These are phyloP conservation scores for Jamesozyma lodderae DNA, from an alignment of 805 yeast species.

Conservation along the genomic window DNA sequence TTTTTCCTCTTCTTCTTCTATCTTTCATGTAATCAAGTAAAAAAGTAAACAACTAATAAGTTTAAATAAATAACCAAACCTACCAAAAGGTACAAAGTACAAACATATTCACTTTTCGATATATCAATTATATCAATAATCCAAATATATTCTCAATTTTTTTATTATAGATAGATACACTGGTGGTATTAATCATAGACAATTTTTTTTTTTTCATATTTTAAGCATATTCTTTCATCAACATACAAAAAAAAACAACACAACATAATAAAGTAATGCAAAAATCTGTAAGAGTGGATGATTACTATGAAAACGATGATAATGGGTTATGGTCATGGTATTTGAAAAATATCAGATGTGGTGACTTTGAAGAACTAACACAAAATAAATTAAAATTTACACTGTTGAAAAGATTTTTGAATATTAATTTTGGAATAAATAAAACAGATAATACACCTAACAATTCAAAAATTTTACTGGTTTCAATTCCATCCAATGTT, in stretches of 20 bases:
- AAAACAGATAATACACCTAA: slow-evolving; percentile 3
- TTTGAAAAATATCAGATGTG: slow-evolving; percentile 28
- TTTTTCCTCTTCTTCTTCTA: too few relatives aligned
- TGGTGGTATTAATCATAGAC: too few relatives aligned
- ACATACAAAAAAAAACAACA: not conserved
- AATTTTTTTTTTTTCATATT: too few relatives aligned
- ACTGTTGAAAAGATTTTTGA: slow-evolving; percentile 25
- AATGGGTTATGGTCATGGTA: slow-evolving; percentile 34
- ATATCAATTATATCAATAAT: too few relatives aligned
- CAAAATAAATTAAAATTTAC: slow-evolving; percentile 22
- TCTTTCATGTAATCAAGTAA: too few relatives aligned
- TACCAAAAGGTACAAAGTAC: not conserved
- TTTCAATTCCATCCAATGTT: slow-evolving; percentile 28
- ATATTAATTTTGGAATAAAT: slow-evolving; percentile 8
- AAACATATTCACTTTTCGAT: not conserved
- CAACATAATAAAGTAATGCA: slow-evolving; percentile 18
- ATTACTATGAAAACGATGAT: slow-evolving; percentile 27
- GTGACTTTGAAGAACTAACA: slow-evolving; percentile 30
- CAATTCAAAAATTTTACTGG: slow-evolving; percentile 16
- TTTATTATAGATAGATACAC: too few relatives aligned
- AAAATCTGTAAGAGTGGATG: slow-evolving; percentile 23
- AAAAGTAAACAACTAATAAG: too few relatives aligned
- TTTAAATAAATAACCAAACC: not conserved
- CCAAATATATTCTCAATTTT: too few relatives aligned
- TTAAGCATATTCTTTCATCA: not conserved